Evolutionary conservation across 2,329 filamentous ascomycete genomes (phyloP), one percentile per base, ranked within the genome.

Genomic region (Colletotrichum australisinense): DNA sequence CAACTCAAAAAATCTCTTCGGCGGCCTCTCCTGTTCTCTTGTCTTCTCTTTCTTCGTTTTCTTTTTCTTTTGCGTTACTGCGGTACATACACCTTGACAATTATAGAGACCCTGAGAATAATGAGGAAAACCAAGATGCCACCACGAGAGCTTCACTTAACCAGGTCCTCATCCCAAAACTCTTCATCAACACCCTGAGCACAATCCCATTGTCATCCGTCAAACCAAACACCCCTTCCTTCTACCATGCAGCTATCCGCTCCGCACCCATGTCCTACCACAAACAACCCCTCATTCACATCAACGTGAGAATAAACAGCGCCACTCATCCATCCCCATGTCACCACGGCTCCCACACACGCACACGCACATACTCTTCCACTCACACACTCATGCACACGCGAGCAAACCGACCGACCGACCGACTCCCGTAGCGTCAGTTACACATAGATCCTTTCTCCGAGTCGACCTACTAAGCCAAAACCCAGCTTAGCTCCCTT

Each of bases 381-480:
- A 30, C n/a, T 28, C 8, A 49, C 38, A 62, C 65, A 67, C 65
- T 35, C 38, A 42, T 42, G 38, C 38, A 16, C 38, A 42, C 38
- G 14, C 38, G 14, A 16, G 38, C 14, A 16, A 42, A 42, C 38
- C 14, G 38, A 38, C 35, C 35, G 12, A 38, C 35, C 12, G 14
- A 42, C 38, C 38, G 46, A 35, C 16, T 49, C 35, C 57, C 59
- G 26, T 71, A 74, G 67, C 67, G 63, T 57, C 42, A 62, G 63
- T 72, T 66, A 59, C 72, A 74, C 72, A 74, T 32, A 74, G 52
- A 62, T 67, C 52, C 16, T 63, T 58, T 63, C 38, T 63, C 64
- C 58, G 38, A 55, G 5, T 24, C 55, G 19, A 53, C 12, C 32
- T 35, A 57, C 42, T 22, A 58, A 32, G 52, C 64, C 64, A 58